phyloP scores from a whole-genome alignment of 257 asterid species.

The Oldenlandia corymbosa region DNA sequence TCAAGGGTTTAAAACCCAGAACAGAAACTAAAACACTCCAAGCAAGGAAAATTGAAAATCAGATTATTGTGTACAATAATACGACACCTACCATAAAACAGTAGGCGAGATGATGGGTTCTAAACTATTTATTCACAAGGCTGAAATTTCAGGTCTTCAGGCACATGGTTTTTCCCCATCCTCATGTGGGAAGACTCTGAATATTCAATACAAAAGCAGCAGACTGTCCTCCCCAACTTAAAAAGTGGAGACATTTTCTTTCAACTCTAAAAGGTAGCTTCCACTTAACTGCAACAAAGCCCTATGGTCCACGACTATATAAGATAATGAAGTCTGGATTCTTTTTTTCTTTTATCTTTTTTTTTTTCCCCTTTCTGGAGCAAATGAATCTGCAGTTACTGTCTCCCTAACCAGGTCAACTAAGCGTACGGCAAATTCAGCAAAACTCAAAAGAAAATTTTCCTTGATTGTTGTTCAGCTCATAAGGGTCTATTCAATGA shows the following conservation, averaged over 20 bases:
- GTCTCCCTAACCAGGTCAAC: background rate
- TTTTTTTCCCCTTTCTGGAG: background rate
- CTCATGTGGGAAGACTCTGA: background rate
- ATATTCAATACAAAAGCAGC: constrained; percentile 9
- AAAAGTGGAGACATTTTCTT: background rate
- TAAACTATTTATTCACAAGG: constrained; percentile 10
- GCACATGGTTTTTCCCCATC: constrained; percentile 8
- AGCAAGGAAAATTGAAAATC: background rate
- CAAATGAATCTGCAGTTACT: background rate
- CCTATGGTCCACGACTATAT: constrained; percentile 7
- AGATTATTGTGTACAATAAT: background rate
- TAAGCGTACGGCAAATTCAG: background rate
- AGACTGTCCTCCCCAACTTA: constrained; percentile 5
- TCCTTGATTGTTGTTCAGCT: background rate
- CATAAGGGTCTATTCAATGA: no score
- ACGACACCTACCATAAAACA: background rate
- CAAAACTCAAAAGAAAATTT: background rate
- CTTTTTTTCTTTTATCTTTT: background rate
- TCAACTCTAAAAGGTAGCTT: background rate
- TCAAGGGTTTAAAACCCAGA: background rate
- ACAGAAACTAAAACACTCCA: background rate
- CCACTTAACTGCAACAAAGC: background rate
- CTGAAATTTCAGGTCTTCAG: constrained; percentile 1
- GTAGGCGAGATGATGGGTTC: constrained; percentile 8
- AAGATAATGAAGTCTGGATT: background rate